phyloP scores from a whole-genome alignment of 1,284 basidiomycete genomes.

The Leccinum pachyderme region DNA sequence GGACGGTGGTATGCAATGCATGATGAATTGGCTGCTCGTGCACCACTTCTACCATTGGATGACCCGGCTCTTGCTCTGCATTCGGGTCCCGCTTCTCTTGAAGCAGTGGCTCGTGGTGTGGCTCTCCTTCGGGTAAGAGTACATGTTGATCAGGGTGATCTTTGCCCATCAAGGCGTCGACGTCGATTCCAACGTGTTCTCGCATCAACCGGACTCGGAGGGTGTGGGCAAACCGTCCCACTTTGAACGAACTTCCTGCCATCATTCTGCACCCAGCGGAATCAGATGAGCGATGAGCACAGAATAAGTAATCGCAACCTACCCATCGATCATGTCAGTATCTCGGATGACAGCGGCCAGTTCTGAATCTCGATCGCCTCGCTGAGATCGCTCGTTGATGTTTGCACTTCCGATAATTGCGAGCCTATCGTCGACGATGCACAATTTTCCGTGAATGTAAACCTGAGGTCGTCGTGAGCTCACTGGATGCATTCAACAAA shows the following conservation, averaged over 20 bases:
- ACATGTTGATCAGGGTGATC: slow-evolving; percentile 45
- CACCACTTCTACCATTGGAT: slow-evolving; percentile 40
- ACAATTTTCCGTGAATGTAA: slow-evolving; percentile 80
- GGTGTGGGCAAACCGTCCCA: slow-evolving; percentile 95
- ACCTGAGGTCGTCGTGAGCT: slow-evolving; percentile 47
- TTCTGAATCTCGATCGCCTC: slow-evolving; percentile 97
- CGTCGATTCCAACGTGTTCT: slow-evolving; percentile 94
- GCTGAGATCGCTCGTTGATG: slow-evolving; percentile 95
- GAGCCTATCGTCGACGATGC: slow-evolving; percentile 94
- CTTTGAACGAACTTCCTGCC: slow-evolving; percentile 93
- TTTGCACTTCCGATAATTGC: slow-evolving; percentile 99
- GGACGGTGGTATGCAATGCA: slow-evolving; percentile 39
- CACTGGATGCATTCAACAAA: background rate
- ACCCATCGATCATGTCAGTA: slow-evolving; percentile 95
- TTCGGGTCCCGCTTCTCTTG: slow-evolving; percentile 80
- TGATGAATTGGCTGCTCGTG: slow-evolving; percentile 38
- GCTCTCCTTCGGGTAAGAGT: slow-evolving; percentile 45
- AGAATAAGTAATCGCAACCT: slow-evolving; percentile 23
- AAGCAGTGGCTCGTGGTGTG: slow-evolving; percentile 47
- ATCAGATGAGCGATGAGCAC: slow-evolving; percentile 1
- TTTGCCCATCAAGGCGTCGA: slow-evolving; percentile 85
- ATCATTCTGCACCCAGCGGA: slow-evolving; percentile 60
- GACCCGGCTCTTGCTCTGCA: slow-evolving; percentile 60
- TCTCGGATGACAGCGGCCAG: slow-evolving; percentile 91
- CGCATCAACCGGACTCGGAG: slow-evolving; percentile 93